Evolutionary conservation across 306 rosid genomes (phyloP), one percentile per base, ranked within the genome.

Genomic region (Cucumis melo): DNA sequence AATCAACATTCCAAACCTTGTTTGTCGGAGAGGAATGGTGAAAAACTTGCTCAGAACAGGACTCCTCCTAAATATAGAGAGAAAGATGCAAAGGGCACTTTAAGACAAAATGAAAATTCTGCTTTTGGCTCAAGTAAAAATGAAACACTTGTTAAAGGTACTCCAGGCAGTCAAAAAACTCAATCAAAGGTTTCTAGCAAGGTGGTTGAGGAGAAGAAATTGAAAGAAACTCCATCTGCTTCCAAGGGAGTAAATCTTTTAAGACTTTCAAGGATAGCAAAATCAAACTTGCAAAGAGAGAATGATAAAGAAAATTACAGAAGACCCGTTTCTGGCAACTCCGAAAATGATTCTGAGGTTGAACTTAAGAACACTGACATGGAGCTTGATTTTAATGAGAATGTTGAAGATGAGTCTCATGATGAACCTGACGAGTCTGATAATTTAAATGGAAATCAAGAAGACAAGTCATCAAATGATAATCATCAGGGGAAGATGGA

Each of bases 251-350:
- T 90, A 83, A 94, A 94, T 83, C 92, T 94, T 24, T 83, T 94
- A 82, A 90, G 99, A 79, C 83, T 94, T 79, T 94, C 99, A 73
- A 90, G 96, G 84, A 92, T 94, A 80, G 99, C 95, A 63, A 94
- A 90, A 82, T 68, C 84, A 81, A 94, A 92, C 83, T 85, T 94
- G 80, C 93, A 90, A 62, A 90, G 87, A 83, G 99, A 94, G 80
- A 94, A 94, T 83, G 99, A 94, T 84, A 94, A 94, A 88, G 99
- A 94, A 85, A 94, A 94, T 79, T 94, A 92, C 66, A 83, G 99
- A 67, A 91, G 99, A 76, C 96, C 89, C 66, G 29, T 94, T 85
- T 84, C 92, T 78, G 83, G 84, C 74, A 81, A 48, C 77, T 82
- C 91, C 29, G 86, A 88, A 84, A 92, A 90, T 84, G 96, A 86